Base-by-base conservation (phyloP, 148 eudicot genomes). In the Bassia scoparia region DNA sequence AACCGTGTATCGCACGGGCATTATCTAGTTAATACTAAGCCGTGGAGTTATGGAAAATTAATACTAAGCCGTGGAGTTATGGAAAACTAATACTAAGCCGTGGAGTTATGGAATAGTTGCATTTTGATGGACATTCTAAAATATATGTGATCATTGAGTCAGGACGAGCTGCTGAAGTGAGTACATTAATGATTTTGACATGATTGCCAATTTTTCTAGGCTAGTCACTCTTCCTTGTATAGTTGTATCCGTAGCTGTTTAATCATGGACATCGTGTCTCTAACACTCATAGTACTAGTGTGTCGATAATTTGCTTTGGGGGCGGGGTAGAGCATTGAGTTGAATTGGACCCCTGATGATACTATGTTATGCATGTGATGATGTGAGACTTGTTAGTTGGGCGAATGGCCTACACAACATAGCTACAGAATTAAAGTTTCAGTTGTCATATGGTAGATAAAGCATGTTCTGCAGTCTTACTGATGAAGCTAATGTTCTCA, bases 381-480 rank as follows among this genome's bases (percentile, higher is more conserved):
- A 30, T 17, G n/a, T 31, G 7, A 31, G 15, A 56, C 31, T 56
- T 56, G 31, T 26, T 24, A 56, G 61, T 26, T 56, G 29, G 61
- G 8, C 5, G 14, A 23, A 26, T 26, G 20, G 30, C 62, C 1
- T 56, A 31, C 21, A 27, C n/a, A 60, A 60, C 15, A 60, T 31
- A 1, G 37, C 33, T 30, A 12, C 37, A 29, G 6, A 29, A 29
- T 1, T 0, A n/a, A 30, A 60, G 37, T 18, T 33, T 34, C 67
- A 62, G 20, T 18, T 62, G 67, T 33, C 60, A 9, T n/a, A 21
- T 9, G 2, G 7, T 21, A 3, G 27, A 5, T 16, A 20, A 7
- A 17, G 58, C 54, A 46, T 50, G 44, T 53, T 17, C 33, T 72
- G 23, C 70, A 67, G 52, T 62, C n/a, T 43, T 26, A 16, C 50